These are phyloP conservation scores for Evansstolkia leycettana DNA, from an alignment of 495 filamentous ascomycete species.

Conservation along the genomic window DNA sequence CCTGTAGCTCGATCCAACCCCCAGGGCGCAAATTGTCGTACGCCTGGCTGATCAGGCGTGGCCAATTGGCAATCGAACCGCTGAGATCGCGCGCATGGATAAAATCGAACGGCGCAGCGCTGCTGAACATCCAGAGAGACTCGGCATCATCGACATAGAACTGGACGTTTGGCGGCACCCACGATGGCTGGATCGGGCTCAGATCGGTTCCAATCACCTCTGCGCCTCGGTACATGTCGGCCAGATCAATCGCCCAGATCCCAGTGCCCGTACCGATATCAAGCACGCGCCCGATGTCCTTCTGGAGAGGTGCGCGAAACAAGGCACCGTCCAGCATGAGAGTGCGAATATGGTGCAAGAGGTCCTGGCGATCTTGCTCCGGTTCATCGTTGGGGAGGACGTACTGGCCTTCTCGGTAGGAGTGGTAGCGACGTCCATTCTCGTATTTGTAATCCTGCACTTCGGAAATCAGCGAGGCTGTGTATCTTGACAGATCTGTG, in stretches of 20 bases:
- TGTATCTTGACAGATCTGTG: too few relatives aligned
- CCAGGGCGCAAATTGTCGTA: constrained; percentile 35
- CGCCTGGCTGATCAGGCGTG: constrained; percentile 20
- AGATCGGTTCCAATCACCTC: constrained; percentile 55
- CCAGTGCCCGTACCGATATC: constrained; percentile 46
- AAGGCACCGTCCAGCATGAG: constrained; percentile 39
- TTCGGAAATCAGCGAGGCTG: constrained; percentile 36
- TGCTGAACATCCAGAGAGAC: constrained; percentile 34
- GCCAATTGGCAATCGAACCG: constrained; percentile 35
- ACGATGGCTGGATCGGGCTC: constrained; percentile 39
- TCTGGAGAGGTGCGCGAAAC: constrained; percentile 37
- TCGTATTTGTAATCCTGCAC: constrained; percentile 39
- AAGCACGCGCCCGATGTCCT: constrained; percentile 16
- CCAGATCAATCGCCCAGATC: constrained; percentile 52
- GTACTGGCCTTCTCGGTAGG: constrained; percentile 44
- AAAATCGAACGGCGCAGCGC: constrained; percentile 30
- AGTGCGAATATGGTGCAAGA: constrained; percentile 49
- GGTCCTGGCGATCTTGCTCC: constrained; percentile 55
- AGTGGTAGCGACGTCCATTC: constrained; percentile 51
- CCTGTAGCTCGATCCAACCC: constrained; percentile 44
- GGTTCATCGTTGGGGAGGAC: constrained; percentile 47
- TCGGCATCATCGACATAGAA: constrained; percentile 41
- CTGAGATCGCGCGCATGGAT: constrained; percentile 35
- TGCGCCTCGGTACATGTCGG: constrained; percentile 41
- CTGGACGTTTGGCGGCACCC: constrained; percentile 34